Evolutionary conservation across 192 early-diverging fungal genomes (phyloP), one percentile per base, ranked within the genome.

Genomic region (Funneliformis mosseae): DNA sequence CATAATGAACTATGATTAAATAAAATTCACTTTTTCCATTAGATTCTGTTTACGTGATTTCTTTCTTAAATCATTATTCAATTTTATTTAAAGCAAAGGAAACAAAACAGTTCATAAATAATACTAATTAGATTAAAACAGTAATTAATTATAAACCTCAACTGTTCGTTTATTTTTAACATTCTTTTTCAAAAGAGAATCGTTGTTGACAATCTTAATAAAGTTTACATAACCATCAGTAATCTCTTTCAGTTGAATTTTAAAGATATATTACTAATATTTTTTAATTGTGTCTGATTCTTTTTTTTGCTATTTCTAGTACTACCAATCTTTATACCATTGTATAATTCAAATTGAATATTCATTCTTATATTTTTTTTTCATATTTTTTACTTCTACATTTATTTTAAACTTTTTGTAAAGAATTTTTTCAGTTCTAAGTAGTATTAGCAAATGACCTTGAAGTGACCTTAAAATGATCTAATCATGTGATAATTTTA

Each of bases 111-210:
- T 76, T 60, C 4, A 76, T 76, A 76, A 61, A 76, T 76, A 76
- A 76, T 28, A 76, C 74, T 41, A 60, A 33, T 76, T 10, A 76
- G 7, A 11, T 27, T 76, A 76, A 76, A 76, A 61, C 55, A 76
- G 50, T 7, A 76, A 76, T 61, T 28, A 76, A 39, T 76, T 60
- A 21, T n/a, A 76, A 76, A 76, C 74, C 74, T 76, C 74, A 76
- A 61, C 25, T 21, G 25, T 1, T 76, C 70, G 8, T 72, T 72
- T 72, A 1, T 72, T 72, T 12, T 45, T 72, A 43, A n/a, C n/a
- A n/a, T n/a, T n/a, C n/a, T n/a, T n/a, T n/a, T 43, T 43, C 42
- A 46, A 46, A 46, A 11, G 45, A 46, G 45, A 46, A 46, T 46
- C 45, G 25, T 28, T 72, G n/a, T n/a, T n/a, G n/a, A n/a, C n/a